A percentile compares a stretch with the other conserved stretches of the same genome.
Evolutionary conservation across 139 green algal species (phyloP).

Genomic region (Parachlorella kessleri): DNA sequence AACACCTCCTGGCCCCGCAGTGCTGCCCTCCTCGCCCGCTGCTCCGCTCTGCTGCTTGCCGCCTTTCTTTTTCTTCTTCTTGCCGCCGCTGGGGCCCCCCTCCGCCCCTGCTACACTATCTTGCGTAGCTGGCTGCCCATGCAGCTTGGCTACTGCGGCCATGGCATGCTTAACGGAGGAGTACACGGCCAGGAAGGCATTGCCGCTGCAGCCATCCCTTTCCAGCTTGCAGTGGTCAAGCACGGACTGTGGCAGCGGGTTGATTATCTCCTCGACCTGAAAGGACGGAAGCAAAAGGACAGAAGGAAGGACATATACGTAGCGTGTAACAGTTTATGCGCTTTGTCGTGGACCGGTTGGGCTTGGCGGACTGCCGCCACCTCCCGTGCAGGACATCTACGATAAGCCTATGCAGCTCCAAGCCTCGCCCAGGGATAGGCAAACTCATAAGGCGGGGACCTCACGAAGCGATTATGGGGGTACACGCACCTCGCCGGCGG

Average conservation of each 20-base stretch:
- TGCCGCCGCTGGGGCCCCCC: neutral
- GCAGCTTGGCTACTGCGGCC: constrained; percentile 75
- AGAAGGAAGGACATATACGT: too few relatives aligned
- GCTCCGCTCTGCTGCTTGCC: neutral
- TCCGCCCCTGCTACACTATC: constrained; percentile 3
- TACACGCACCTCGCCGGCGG: constrained; percentile 38
- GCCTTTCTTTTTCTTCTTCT: neutral
- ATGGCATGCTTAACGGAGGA: constrained; percentile 70
- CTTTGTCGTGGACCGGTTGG: too few relatives aligned
- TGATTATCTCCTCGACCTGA: constrained; percentile 63
- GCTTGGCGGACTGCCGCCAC: too few relatives aligned
- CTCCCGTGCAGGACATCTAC: too few relatives aligned
- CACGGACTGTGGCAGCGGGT: constrained; percentile 51
- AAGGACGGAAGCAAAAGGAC: too few relatives aligned
- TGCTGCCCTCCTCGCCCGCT: neutral
- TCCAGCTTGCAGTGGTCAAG: constrained; percentile 54
- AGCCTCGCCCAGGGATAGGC: too few relatives aligned
- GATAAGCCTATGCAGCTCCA: too few relatives aligned
- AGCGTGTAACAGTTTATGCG: too few relatives aligned
- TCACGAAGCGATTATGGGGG: too few relatives aligned
- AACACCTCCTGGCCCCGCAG: neutral
- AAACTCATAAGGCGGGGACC: too few relatives aligned
- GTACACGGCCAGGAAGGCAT: constrained; percentile 67
- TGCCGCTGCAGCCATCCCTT: constrained; percentile 79
- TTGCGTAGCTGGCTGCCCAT: constrained; percentile 38